Evolutionary conservation across 768 basidiomycete species (phyloP), one percentile per base, ranked within the genome.

Genomic region (Lentinula boryana): DNA sequence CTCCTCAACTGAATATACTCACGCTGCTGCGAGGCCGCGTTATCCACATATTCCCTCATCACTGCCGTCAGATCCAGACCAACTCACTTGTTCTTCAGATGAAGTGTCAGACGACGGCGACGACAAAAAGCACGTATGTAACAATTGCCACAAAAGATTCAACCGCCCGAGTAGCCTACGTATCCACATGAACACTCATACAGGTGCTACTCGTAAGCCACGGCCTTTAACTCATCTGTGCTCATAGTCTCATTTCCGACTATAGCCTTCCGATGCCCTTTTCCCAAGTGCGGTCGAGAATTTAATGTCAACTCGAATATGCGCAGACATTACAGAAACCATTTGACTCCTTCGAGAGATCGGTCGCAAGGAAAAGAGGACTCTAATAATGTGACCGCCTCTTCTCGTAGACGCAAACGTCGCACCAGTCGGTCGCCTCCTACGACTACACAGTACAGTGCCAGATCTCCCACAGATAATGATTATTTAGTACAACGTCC

Each of bases 221-320:
- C 12, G 36, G 4, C 10, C 10, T 52, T 23, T 35, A 9, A 16
- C 5, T 46, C 27, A 35, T 52, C 52, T 31, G 21, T 44, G 5
- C 12, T 7, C 13, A 18, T 33, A 23, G 27, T 58, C 18, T 56
- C 23, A 36, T 32, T 33, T 7, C 13, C n/a, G 31, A 5, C 49
- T 63, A 46, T 69, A 88, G 91, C 89, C 18, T 90, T 88, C 73
- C 78, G 81, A 44, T 92, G 90, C 65, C 87, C 88, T 4, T 88
- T 77, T 77, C 87, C 85, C 5, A 81, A 84, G 46, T 91, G 89
- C 68, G 86, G 86, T 41, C 80, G 88, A 36, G 83, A 87, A 62
- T 92, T 92, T 73, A 91, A 90, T 64, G 91, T 91, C 51, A 89
- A 90, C 68, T 89, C 88, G 0, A 93, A 92, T 70, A 92, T 91